Evolutionary conservation across 352 stramenopile species (phyloP), one percentile per base, ranked within the genome.

Genomic region (Globisporangium viniferum): DNA sequence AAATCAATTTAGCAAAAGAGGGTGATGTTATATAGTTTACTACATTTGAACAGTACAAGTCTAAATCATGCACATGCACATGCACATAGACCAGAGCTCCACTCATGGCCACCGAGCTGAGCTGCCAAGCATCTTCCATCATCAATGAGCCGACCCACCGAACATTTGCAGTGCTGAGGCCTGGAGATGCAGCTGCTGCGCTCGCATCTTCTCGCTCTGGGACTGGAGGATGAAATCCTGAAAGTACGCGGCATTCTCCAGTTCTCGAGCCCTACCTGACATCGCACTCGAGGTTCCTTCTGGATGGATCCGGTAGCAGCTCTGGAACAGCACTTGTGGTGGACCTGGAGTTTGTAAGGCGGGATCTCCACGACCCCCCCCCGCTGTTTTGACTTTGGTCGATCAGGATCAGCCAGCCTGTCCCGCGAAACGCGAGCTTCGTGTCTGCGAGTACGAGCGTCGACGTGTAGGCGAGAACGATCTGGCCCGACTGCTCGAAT

Each of bases 191-290:
- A 68, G 62, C 24, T 41, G 36, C 10, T 56, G 24, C 7, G 24
- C 22, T 1, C 53, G 62, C 62, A 62, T 57, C 22, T 33, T 27
- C 20, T 68, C 56, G 39, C 53, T 31, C 12, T 62, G 27, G 18
- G 54, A 18, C 15, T 46, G 55, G 36, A 62, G 39, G 24, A 68
- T 33, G 46, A 58, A 57, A 33, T 68, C 22, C 39, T 68, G n/a
- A 15, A 68, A 62, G 41, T 68, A 68, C 10, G 54, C 35, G 3
- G 54, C 29, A 15, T 44, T 31, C 9, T 44, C 22, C 8, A 36
- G 33, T 36, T 36, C 7, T 9, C 9, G 10, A 44, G 36, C 36
- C 36, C 36, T 20, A 8, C 39, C 15, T 48, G 39, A 48, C 12
- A 2, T 15, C 24, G 12, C 22, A 22, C 39, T 53, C 36, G 8